Evolutionary conservation across 805 yeast species (phyloP).

Genomic region (Jamesozyma lodderae): DNA sequence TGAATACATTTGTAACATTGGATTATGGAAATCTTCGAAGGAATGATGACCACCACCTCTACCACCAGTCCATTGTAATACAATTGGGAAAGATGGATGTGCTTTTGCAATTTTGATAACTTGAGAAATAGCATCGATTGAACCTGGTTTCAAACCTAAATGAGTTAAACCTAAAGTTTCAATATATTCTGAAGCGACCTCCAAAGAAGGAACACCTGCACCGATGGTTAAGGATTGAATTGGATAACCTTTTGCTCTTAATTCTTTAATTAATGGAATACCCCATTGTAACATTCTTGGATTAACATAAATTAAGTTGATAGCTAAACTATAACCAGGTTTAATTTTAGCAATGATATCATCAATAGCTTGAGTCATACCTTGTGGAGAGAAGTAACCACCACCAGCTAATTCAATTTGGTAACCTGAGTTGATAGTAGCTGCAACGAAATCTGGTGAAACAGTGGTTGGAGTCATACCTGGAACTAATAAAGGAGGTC

Average conservation of each 20-base stretch:
- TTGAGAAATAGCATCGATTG: conserved; percentile 83
- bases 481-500: conserved; percentile 94
- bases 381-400: conserved; percentile 76
- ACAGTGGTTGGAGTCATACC: conserved; percentile 99
- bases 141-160: conserved; percentile 96
- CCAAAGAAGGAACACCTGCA: conserved; percentile 98
- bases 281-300: conserved; percentile 99
- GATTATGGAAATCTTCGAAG: conserved; percentile 98
- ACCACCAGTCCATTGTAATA: conserved; percentile 99
- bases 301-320: conserved; percentile 89
- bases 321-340: conserved; percentile 86
- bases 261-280: conserved; percentile 83
- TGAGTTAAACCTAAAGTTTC: conserved; percentile 86
- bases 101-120: conserved; percentile 87
- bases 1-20: conserved; percentile 90
- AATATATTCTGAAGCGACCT: conserved; percentile 94
- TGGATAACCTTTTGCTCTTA: conserved; percentile 90
- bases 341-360: conserved; percentile 56
- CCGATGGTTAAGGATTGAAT: conserved; percentile 94
- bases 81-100: conserved; percentile 93
- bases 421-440: conserved; percentile 92
- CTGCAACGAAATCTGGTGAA: conserved; percentile 86
- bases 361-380: conserved; percentile 68
- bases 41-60: conserved; percentile 99
- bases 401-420: conserved; percentile 98